Evolutionary conservation across 2,329 filamentous ascomycete genomes (phyloP), one percentile per base, ranked within the genome.

Genomic region (Volutella citrinella): DNA sequence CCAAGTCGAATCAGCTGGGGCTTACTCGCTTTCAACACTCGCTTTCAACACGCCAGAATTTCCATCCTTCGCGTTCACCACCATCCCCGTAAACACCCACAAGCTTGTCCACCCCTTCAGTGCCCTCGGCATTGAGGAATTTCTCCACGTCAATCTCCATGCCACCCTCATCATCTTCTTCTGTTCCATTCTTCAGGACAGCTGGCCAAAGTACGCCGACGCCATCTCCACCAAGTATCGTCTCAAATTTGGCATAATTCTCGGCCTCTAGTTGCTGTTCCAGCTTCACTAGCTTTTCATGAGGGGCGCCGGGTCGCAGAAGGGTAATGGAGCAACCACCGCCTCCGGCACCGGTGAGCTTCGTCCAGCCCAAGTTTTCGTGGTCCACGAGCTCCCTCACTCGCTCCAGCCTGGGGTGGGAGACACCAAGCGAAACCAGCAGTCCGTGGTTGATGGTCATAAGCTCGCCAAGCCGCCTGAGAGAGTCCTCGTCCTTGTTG

Each of bases 271-370:
- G 75, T 42, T 80, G 77, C 23, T 68, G 56, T 47, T 91, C 79
- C 12, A 97, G 66, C 9, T 71, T 65, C 16, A 68, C 62, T 18
- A 94, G 63, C 50, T 76, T 76, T 41, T 76, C 67, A 12, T 58
- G 51, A 7, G 76, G 57, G 2, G 76, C 69, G 19, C 77, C 78
- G 0, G 87, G 85, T 45, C 83, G 84, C 30, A 98, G 70, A 5
- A 98, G 69, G 0, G 91, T 94, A 49, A 98, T 97, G 4, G 90
- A 91, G 62, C 94, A 97, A 4, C 93, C 93, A 36, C 93, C 94
- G 10, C 93, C 94, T 15, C 93, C 93, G 2, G 93, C 93, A 20
- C 93, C 93, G 0, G 93, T 98, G 37, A 98, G 75, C 61, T 98
- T 98, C 10, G 93, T 96, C 90, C 90, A 98, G 19, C 93, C 93